Base-by-base conservation (phyloP, 768 basidiomycete species). In the Trametes gibbosa region DNA sequence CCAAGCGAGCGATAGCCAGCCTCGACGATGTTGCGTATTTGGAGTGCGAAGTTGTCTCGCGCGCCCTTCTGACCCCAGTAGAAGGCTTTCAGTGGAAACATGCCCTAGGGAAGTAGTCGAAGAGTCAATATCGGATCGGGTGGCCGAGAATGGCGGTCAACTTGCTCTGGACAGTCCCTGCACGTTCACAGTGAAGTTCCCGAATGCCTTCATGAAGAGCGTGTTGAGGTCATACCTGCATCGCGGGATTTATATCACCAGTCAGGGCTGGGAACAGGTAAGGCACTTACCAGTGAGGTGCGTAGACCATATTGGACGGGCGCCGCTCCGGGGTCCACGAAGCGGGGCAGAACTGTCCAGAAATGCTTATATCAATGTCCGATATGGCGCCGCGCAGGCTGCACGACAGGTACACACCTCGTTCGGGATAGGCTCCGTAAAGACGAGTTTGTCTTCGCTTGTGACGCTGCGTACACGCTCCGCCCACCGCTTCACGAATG, bases 371-470 rank as follows among this genome's bases (percentile, higher is more conserved):
- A 16, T 47, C 12, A 55, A 29, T 3, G 5, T n/a, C 2, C 34
- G 21, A 50, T 27, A 21, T 9, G 9, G 12, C 6, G 19, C 10
- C 40, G 14, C 6, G 19, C 10, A 37, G 14, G 14, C n/a, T 25
- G 23, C n/a, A 23, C 19, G 5, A 8, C 9, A 50, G 16, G 56
- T 2, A 17, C 68, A 3, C 40, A 92, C 92, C 77, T 99, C 96
- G 65, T 99, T 99, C 7, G 97, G 96, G 62, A 99, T 89, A 17
- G 88, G 82, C 65, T 96, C 96, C 0, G 87, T 79, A 63, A 96
- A 91, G 0, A 88, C 71, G 53, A 90, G 73, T 65, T 87, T 88
- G 5, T 83, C 78, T 4, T 72, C 73, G 1, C 80, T 73, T 5
- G 79, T 73, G 9, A 77, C 75, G 19, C 68, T 68, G 35, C 81